Base-by-base conservation (phyloP, 768 basidiomycete species). In the Auriscalpium microsporum region DNA sequence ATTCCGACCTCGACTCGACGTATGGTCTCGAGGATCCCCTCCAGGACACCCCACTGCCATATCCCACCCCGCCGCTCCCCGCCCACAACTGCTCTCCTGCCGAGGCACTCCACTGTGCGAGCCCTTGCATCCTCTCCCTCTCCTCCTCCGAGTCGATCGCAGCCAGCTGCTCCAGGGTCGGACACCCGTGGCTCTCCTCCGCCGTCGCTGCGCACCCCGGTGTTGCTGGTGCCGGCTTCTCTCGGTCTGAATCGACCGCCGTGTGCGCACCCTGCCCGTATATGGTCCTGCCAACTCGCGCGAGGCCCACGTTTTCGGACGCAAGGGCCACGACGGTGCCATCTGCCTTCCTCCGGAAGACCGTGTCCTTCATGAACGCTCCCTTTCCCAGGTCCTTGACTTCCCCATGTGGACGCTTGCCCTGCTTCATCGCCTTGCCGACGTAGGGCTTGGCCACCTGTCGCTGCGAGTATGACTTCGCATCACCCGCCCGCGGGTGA, bases 401-500 rank as follows among this genome's bases (percentile, higher is more conserved):
- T 28, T 28, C 28, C 28, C 5, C 28, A 28, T 52, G 21, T 42
- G 42, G 23, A 35, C 23, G 23, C 34, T 54, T 28, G 52, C 55
- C 52, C 61, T 54, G 19, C 14, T 59, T 46, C 9, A 45, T 34
- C 45, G 45, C 54, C 38, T 54, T 48, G 16, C 21, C 33, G 37
- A 13, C 46, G 48, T 14, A 35, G 37, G 40, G 23, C 13, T 52
- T 49, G n/a, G 55, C 33, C n/a, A 50, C 17, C 10, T 46, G 38
- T 45, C n/a, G 54, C 10, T 37, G 35, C 14, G 51, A 16, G 45
- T 47, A 17, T 17, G 53, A 48, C 19, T n/a, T 17, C 10, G 17
- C 14, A 19, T 50, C 23, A 36, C 63, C 62, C 58, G 63, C 58
- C 63, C 44, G 66, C 60, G 55, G 56, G 52, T 55, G 58, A 52